Percentiles rank a stretch among this genome's conserved stretches.
These are phyloP conservation scores for Rhinocladiella mackenziei DNA, from an alignment of 2,329 filamentous ascomycete species.

Conservation along the genomic window DNA sequence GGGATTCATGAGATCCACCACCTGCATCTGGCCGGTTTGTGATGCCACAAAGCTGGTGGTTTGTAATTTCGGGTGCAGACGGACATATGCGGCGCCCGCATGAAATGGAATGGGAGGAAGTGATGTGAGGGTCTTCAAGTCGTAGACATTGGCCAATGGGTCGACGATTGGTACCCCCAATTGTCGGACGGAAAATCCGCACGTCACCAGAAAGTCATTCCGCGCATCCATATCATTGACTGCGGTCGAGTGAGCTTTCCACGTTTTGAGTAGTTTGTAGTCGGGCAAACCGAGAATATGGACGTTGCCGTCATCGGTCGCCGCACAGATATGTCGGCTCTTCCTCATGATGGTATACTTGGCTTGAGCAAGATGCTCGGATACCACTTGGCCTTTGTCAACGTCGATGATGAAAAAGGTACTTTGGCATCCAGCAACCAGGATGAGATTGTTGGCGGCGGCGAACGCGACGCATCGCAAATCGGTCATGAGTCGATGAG, in stretches of 20 bases:
- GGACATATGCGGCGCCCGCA: constrained; percentile 85
- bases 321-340: constrained; percentile 82
- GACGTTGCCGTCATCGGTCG: constrained; percentile 74
- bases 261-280: constrained; percentile 75
- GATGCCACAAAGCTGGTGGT: constrained; percentile 93
- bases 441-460: constrained; percentile 75
- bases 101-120: constrained; percentile 89
- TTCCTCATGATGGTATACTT: constrained; percentile 91
- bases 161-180: constrained; percentile 78
- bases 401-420: constrained; percentile 75
- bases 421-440: constrained; percentile 82
- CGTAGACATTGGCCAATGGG: constrained; percentile 90
- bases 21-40: constrained; percentile 87
- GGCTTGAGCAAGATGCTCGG: constrained; percentile 67
- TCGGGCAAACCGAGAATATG: constrained; percentile 79
- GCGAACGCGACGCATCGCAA: constrained; percentile 94
- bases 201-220: constrained; percentile 91
- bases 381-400: constrained; percentile 67
- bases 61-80: constrained; percentile 93
- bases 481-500: constrained; percentile 74
- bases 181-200: constrained; percentile 83
- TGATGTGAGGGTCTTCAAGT: constrained; percentile 83
- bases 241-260: constrained; percentile 82
- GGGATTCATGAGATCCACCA: constrained; percentile 91
- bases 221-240: constrained; percentile 98